Conservation (phyloP, 169 alveolate species). For the Cyclospora cayetanensis region DNA sequence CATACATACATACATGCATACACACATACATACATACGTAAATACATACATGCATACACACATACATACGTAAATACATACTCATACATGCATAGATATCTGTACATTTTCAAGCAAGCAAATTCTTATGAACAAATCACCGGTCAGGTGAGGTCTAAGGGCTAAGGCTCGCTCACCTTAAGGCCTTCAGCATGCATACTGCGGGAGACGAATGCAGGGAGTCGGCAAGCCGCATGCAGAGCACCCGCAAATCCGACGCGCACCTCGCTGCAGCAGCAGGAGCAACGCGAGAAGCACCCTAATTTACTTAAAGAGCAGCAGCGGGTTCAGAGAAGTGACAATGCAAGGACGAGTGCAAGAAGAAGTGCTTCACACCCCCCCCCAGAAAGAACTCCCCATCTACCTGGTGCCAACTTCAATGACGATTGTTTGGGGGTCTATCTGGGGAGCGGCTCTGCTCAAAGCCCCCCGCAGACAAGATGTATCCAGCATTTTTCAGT, state of each 20-base stretch:
- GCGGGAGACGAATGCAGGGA: constrained; percentile 63
- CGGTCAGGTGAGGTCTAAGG: constrained; percentile 39
- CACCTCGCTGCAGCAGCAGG: constrained; percentile 64
- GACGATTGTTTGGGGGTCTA: not conserved
- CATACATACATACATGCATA: too few relatives aligned
- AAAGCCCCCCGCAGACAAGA: constrained; percentile 29
- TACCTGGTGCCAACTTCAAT: constrained; percentile 28
- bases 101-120: not conserved
- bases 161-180: constrained; percentile 37
- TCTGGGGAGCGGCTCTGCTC: constrained; percentile 27
- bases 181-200: not conserved
- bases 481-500: constrained; percentile 2
- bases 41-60: too few relatives aligned
- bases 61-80: not conserved
- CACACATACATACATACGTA: too few relatives aligned
- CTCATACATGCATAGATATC: too few relatives aligned
- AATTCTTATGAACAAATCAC: too few relatives aligned
- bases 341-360: not conserved
- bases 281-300: constrained; percentile 44
- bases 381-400: not conserved
- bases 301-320: constrained; percentile 17
- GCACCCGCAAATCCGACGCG: constrained; percentile 60
- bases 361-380: too few relatives aligned
- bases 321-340: not conserved
- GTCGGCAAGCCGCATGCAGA: constrained; percentile 22